Base-by-base conservation (phyloP, 2,329 filamentous ascomycete genomes). In the Knoxdaviesia capensis region DNA sequence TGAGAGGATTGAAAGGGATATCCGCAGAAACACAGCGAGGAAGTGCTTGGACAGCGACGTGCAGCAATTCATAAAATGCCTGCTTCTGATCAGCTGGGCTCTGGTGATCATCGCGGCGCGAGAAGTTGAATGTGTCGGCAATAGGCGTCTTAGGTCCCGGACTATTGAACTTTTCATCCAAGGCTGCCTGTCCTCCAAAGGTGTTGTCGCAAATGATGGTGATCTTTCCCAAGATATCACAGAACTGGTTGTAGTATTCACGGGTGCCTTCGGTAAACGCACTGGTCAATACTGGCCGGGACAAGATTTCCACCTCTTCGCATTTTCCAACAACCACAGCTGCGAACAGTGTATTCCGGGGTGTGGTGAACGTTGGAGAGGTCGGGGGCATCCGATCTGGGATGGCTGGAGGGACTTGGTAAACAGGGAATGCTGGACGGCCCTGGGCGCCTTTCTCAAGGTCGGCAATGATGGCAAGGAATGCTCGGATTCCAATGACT, bases 181-280 rank as follows among this genome's bases (percentile, higher is more conserved):
- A 60, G 0, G 85, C 84, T 32, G 88, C 90, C 61, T 98, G 90
- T 1, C 90, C 90, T 41, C 90, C 92, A 61, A 98, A 98, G 0
- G 88, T 82, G 51, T 94, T 90, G 57, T 98, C 90, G 58, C 90
- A 98, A 33, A 96, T 79, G 38, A 96, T 81, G 2, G 87, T 94
- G 43, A 98, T 92, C 55, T 94, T 92, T 30, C 88, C 90, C 6
- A 98, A 64, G 29, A 98, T 88, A 55, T 94, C 85, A 54, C 88
- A 96, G 51, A 98, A 98, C 41, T 80, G 80, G 42, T 78, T 68
- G 57, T 96, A 94, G 54, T 85, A 90, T 37, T 90, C 83, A 52
- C 78, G 80, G 1, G 84, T 77, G 28, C 76, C 74, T 34, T 93
- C 85, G 41, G 73, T 77, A 41, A 96, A 67, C 20, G 69, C 64